Evolutionary conservation across 306 rosid genomes (phyloP).

Genomic region (Rubus idaeus): DNA sequence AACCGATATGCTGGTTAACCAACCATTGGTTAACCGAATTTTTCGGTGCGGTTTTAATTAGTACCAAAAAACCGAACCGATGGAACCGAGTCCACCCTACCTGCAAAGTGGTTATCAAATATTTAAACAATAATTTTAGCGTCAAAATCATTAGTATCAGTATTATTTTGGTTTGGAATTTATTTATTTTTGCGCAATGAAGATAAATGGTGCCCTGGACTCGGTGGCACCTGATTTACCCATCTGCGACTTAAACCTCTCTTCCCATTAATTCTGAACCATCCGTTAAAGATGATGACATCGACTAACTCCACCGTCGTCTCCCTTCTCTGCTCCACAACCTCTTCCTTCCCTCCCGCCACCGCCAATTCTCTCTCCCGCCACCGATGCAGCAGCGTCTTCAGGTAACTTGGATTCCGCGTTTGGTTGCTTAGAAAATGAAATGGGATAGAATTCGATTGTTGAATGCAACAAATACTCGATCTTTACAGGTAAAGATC

Average conservation of each 20-base stretch:
- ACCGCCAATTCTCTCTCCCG: slow-evolving; percentile 37
- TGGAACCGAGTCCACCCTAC: no score
- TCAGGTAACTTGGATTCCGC: background rate
- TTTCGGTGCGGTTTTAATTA: no score
- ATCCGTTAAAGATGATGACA: background rate
- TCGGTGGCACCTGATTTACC: background rate
- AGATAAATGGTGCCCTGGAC: background rate
- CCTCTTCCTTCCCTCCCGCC: slow-evolving; percentile 26
- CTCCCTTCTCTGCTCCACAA: slow-evolving; percentile 1
- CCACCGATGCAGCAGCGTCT: slow-evolving; percentile 14
- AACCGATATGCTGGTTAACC: no score
- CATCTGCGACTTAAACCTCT: background rate
- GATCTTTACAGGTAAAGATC: slow-evolving; percentile 23
- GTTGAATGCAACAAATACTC: background rate
- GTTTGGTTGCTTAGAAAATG: slow-evolving; percentile 16
- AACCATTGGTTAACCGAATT: no score
- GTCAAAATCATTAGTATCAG: no score
- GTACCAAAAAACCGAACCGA: no score
- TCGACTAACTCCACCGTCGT: background rate
- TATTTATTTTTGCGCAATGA: no score
- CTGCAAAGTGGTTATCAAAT: no score
- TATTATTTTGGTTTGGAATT: no score
- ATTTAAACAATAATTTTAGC: no score
- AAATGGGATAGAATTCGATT: background rate
- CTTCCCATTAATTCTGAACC: background rate